Percentiles rank a stretch among this genome's conserved stretches.
phyloP scores from a whole-genome alignment of 371 early-diverging fungal species.

The Cokeromyces recurvatus region DNA sequence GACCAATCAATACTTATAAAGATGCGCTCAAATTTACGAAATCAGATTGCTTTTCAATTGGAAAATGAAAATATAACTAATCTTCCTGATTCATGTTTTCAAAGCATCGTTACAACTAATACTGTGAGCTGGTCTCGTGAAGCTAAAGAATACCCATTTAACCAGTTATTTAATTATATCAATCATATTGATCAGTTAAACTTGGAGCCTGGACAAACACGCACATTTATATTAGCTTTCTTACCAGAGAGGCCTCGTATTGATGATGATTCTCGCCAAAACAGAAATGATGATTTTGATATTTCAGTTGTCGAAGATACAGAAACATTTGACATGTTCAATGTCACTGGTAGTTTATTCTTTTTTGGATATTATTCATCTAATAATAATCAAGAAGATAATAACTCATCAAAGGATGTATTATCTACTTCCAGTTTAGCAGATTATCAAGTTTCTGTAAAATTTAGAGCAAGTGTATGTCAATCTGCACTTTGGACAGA shows the following conservation, averaged over 20 bases:
- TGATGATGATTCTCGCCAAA: constrained; percentile 10
- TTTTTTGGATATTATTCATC: constrained; percentile 73
- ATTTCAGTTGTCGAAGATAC: constrained; percentile 9
- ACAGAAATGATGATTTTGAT: constrained; percentile 8
- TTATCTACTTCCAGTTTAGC: constrained; percentile 36
- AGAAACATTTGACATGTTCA: constrained; percentile 56
- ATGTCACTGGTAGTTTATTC: constrained; percentile 81
- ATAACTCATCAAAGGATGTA: constrained; percentile 11
- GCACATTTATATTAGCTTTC: constrained; percentile 71
- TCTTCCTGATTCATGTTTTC: constrained; percentile 16
- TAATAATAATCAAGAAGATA: not conserved
- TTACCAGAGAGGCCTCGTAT: constrained; percentile 48
- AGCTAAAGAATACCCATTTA: constrained; percentile 65
- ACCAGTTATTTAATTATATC: constrained; percentile 87
- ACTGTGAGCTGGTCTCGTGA: constrained; percentile 54
- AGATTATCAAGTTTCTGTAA: constrained; percentile 67
- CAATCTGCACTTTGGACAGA: constrained; percentile 87
- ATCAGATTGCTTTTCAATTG: constrained; percentile 84
- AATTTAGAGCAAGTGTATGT: constrained; percentile 82
- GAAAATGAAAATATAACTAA: constrained; percentile 74
- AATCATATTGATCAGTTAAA: constrained; percentile 75
- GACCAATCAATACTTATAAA: constrained; percentile 59
- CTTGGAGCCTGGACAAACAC: constrained; percentile 59
- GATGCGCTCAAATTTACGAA: constrained; percentile 76
- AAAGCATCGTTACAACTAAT: constrained; percentile 50